Conservation (phyloP, 306 rosid genomes). For the Rubus idaeus region DNA sequence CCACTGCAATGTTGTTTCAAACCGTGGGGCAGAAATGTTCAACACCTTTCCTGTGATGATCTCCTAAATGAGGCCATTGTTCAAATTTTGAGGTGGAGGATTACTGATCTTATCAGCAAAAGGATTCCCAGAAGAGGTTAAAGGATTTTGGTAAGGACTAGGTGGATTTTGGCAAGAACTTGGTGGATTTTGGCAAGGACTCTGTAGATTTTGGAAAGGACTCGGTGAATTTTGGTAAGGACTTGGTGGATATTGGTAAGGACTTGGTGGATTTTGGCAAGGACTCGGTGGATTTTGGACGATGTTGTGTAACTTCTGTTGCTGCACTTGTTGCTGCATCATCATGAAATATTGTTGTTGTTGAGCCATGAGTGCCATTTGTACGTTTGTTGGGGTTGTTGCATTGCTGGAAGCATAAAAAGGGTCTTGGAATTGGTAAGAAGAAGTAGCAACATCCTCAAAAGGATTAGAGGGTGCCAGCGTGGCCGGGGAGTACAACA, state of each 20-base stretch:
- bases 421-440: not conserved
- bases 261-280: not conserved
- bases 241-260: not conserved
- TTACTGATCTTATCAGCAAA: not conserved
- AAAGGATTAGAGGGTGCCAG: conserved; percentile 13
- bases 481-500: not conserved
- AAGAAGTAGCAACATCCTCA: not conserved
- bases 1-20: not conserved
- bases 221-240: not conserved
- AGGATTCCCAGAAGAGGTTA: conserved; percentile 11
- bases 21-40: not conserved
- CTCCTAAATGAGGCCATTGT: not conserved
- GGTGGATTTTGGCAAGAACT: not conserved
- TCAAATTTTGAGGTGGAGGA: not conserved
- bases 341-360: conserved; percentile 9
- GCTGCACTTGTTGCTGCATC: not conserved
- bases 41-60: not conserved
- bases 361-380: not conserved
- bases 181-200: not conserved
- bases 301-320: not conserved
- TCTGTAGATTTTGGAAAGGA: not conserved
- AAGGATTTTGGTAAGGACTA: not conserved
- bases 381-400: not conserved
- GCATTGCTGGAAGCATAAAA: conserved; percentile 2
- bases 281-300: not conserved